Percentiles rank a stretch among this genome's conserved stretches.
Evolutionary conservation across 225 moss, liverwort and hornwort species (phyloP).

Genomic region (Pseudisothecium myosuroides): DNA sequence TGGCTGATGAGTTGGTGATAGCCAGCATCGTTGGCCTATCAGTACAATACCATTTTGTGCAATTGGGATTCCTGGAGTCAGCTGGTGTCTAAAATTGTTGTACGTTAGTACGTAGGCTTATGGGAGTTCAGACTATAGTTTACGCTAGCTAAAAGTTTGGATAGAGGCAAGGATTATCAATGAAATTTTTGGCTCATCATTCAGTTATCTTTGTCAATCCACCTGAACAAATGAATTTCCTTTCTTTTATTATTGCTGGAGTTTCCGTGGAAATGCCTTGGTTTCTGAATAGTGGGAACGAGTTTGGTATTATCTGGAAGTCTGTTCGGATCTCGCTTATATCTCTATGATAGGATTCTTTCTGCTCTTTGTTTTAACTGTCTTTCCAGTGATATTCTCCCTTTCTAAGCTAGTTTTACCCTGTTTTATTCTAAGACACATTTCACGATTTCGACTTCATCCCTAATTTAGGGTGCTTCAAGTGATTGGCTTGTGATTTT

Average conservation of each 20-base stretch:
- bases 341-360: not conserved
- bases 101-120: too few species aligned
- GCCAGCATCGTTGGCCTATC: too few species aligned
- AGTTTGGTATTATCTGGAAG: not conserved
- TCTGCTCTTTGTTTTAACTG: not conserved
- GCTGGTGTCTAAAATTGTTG: too few species aligned
- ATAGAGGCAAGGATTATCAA: too few species aligned
- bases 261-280: not conserved
- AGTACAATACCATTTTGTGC: too few species aligned
- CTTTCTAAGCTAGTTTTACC: not conserved
- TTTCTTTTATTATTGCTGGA: not conserved
- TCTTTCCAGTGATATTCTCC: not conserved
- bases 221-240: too few species aligned
- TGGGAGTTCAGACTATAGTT: too few species aligned
- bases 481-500: not conserved
- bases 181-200: too few species aligned
- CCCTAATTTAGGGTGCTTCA: not conserved
- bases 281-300: not conserved
- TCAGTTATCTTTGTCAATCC: too few species aligned
- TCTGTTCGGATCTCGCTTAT: slow-evolving; percentile 18
- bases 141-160: too few species aligned
- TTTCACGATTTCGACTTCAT: not conserved
- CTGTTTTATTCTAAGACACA: not conserved
- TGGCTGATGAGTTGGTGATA: too few species aligned
- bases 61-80: too few species aligned